These are phyloP conservation scores for Ceratocystis colombiana DNA, from an alignment of 2,329 filamentous ascomycete genomes.

Conservation along the genomic window DNA sequence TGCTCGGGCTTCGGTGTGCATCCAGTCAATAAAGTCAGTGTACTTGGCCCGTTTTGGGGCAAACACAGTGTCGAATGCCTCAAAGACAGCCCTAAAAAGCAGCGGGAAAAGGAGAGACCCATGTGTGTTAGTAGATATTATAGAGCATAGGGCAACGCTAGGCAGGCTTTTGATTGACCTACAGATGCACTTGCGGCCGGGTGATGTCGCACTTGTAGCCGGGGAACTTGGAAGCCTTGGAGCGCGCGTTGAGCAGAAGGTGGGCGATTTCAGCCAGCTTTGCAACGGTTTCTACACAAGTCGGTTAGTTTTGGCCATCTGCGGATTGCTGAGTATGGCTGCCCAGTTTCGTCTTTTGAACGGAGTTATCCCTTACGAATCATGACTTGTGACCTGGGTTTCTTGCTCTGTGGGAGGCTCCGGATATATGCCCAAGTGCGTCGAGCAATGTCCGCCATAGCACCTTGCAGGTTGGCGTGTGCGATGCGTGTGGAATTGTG, in stretches of 20 bases:
- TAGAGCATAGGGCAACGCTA: too few species aligned
- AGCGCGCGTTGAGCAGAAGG: constrained; percentile 50
- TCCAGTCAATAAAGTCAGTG: constrained; percentile 54
- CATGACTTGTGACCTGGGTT: constrained; percentile 51
- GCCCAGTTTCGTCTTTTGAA: background rate
- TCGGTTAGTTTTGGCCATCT: constrained; percentile 34
- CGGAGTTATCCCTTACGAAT: constrained; percentile 42
- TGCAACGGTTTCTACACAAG: constrained; percentile 48
- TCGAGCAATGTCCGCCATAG: constrained; percentile 66
- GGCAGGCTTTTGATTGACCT: background rate
- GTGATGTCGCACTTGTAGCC: constrained; percentile 45
- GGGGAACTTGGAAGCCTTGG: constrained; percentile 38
- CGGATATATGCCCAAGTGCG: constrained; percentile 57
- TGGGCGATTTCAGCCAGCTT: constrained; percentile 56
- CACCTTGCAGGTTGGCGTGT: constrained; percentile 61
- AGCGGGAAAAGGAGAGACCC: background rate
- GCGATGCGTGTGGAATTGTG: constrained; percentile 65
- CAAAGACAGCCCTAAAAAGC: constrained; percentile 50
- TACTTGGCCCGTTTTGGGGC: constrained; percentile 62
- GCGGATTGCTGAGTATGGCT: background rate
- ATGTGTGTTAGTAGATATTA: background rate
- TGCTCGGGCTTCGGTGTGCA: constrained; percentile 42
- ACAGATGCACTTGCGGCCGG: constrained; percentile 25
- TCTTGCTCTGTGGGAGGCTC: constrained; percentile 47
- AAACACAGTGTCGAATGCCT: constrained; percentile 61